Conservation (phyloP, 2,329 filamentous ascomycete genomes). For the Metarhizium guizhouense region DNA sequence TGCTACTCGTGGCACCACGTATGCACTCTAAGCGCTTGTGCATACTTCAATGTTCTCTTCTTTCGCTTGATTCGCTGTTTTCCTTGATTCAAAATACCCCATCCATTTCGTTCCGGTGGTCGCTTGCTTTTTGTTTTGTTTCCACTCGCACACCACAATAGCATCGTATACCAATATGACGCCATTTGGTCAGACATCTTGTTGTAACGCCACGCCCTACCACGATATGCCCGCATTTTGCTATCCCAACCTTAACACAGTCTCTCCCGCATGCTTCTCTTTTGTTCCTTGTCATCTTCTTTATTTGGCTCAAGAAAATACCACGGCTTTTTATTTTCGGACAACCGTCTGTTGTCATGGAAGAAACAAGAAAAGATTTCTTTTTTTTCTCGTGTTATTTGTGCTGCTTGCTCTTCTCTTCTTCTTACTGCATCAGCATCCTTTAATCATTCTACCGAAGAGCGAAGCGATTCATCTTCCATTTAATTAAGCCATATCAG, state of each 20-base stretch:
- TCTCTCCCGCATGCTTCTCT: neutral
- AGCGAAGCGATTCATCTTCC: neutral
- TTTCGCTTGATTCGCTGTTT: neutral
- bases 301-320: neutral
- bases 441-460: neutral
- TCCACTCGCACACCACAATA: neutral
- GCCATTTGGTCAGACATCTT: neutral
- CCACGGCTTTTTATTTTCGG: neutral
- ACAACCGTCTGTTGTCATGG: too few relatives aligned
- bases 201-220: neutral
- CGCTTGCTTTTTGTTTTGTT: neutral
- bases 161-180: neutral
- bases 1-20: constrained; percentile 20
- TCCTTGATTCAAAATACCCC: neutral
- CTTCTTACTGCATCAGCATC: neutral
- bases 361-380: neutral
- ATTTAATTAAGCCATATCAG: neutral
- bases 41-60: neutral
- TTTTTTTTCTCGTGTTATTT: neutral
- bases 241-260: neutral
- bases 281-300: neutral
- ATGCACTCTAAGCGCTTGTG: constrained; percentile 18
- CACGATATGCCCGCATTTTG: neutral
- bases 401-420: neutral
- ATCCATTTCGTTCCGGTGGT: neutral